Evolutionary conservation across 2,329 filamentous ascomycete genomes (phyloP), one percentile per base, ranked within the genome.

Genomic region (Botrytis paeoniae): DNA sequence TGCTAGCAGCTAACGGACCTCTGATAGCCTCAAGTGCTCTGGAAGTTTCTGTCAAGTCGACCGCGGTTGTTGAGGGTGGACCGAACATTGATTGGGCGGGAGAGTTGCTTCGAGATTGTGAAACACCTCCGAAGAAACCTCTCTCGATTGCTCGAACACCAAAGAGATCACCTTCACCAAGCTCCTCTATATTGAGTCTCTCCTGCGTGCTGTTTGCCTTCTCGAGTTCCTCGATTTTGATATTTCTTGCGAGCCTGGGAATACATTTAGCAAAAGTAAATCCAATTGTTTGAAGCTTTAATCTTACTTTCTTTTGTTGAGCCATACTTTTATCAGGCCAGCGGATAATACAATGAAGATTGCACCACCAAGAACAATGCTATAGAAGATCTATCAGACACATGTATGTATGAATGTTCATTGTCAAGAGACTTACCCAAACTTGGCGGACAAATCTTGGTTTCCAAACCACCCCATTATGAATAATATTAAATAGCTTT

Each of bases 91-190:
- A 72, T 29, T 68, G 61, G 20, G 61, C 70, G 18, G 73, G 73
- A 25, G 74, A 74, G 32, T 62, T 70, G 35, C 62, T 60, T 51
- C 74, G 66, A 35, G 74, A 75, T 59, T 76, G 75, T 39, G 75
- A 60, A 18, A 76, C 75, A 25, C 75, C 75, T 12, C 75, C 75
- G 37, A 68, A 76, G 43, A 69, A 75, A 10, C 75, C 75, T 37
- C 64, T 59, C 29, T 76, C 73, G 37, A 76, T 73, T n/a, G 75
- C 75, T 73, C 74, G 62, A 35, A 76, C 65, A 45, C 75, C 75
- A 62, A 76, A 76, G 35, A 75, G 73, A 75, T 76, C 72, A 18
- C 68, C 72, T 64, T 70, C 66, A 54, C 65, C 72, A 22, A 73
- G 68, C 14, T 73, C 66, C 37, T 70, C 62, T 51, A 71, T 18